These are phyloP conservation scores for Pyrenochaeta sp. DNA, from an alignment of 2,329 filamentous ascomycete genomes.

Conservation along the genomic window DNA sequence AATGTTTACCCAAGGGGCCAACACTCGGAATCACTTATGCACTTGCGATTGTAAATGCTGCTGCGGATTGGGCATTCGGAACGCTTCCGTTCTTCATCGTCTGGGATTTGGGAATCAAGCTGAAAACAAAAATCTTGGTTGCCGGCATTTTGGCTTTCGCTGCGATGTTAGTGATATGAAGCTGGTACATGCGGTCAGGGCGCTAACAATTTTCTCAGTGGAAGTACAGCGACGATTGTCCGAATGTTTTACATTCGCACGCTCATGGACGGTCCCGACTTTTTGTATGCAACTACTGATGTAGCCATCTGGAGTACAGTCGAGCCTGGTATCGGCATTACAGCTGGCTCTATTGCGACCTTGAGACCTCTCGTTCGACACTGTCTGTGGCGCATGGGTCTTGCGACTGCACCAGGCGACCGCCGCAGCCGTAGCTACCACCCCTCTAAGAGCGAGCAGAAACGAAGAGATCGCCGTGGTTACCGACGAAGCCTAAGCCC, in stretches of 20 bases:
- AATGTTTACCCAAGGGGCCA: slow-evolving; percentile 55
- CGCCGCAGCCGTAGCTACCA: slow-evolving; percentile 13
- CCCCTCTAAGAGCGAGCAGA: slow-evolving; percentile 11
- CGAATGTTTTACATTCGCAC: slow-evolving; percentile 55
- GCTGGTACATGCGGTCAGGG: not conserved
- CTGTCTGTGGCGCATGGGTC: slow-evolving; percentile 29
- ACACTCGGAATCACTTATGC: slow-evolving; percentile 62
- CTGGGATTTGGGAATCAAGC: slow-evolving; percentile 64
- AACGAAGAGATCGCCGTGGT: slow-evolving; percentile 23
- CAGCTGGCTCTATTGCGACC: slow-evolving; percentile 59
- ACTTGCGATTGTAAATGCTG: slow-evolving; percentile 38
- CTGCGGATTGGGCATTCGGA: slow-evolving; percentile 45
- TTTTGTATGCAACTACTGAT: slow-evolving; percentile 54
- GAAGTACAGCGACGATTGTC: slow-evolving; percentile 61
- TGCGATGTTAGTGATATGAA: slow-evolving; percentile 29
- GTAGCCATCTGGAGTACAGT: slow-evolving; percentile 52
- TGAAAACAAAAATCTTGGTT: slow-evolving; percentile 61
- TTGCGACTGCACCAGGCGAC: slow-evolving; percentile 24
- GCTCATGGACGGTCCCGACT: slow-evolving; percentile 52
- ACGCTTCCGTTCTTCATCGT: slow-evolving; percentile 59
- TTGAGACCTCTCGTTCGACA: slow-evolving; percentile 58
- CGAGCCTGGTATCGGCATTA: slow-evolving; percentile 50
- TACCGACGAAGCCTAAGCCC: slow-evolving; percentile 30
- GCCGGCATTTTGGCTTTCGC: slow-evolving; percentile 62
- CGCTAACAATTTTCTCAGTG: slow-evolving; percentile 39